phyloP scores from a whole-genome alignment of 805 yeast genomes.

The Brettanomyces naardenensis region DNA sequence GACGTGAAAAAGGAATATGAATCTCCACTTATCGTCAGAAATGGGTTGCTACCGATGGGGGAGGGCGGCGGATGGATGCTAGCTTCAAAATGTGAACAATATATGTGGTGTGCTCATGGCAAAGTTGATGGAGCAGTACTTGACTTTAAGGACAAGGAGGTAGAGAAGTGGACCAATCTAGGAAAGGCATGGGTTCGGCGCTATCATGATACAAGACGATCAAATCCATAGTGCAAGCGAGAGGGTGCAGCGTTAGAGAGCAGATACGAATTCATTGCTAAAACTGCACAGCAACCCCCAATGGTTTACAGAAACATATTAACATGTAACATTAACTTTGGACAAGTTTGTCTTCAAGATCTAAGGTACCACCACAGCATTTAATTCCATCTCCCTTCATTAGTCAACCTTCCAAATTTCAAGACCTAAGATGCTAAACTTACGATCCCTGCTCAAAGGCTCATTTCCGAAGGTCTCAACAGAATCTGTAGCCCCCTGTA shows the following conservation, averaged over 20 bases:
- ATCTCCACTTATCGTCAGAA: slow-evolving; percentile 34
- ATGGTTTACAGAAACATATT: too few species aligned
- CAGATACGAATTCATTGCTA: too few species aligned
- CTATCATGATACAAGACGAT: too few species aligned
- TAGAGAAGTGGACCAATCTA: slow-evolving; percentile 30
- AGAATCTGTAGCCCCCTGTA: slow-evolving; percentile 68
- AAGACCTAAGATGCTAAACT: slow-evolving; percentile 66
- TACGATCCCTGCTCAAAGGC: slow-evolving; percentile 42
- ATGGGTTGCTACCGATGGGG: slow-evolving; percentile 45
- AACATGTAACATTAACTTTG: too few species aligned
- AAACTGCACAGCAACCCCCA: too few species aligned
- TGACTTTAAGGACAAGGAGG: slow-evolving; percentile 8
- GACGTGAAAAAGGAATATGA: slow-evolving; percentile 29
- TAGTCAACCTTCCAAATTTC: slow-evolving; percentile 76
- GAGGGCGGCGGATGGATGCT: slow-evolving; percentile 51
- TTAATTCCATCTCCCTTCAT: too few species aligned
- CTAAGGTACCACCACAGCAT: too few species aligned
- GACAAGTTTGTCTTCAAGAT: too few species aligned
- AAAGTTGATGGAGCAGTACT: slow-evolving; percentile 29
- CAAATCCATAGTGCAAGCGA: too few species aligned
- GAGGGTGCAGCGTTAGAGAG: too few species aligned
- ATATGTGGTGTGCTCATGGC: slow-evolving; percentile 59
- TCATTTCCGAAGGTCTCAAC: slow-evolving; percentile 91
- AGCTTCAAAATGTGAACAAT: slow-evolving; percentile 43
- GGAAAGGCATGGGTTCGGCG: slow-evolving; percentile 54